Evolutionary conservation across 2,329 filamentous ascomycete genomes (phyloP), one percentile per base, ranked within the genome.

Genomic region (Arthrinium puccinioides): DNA sequence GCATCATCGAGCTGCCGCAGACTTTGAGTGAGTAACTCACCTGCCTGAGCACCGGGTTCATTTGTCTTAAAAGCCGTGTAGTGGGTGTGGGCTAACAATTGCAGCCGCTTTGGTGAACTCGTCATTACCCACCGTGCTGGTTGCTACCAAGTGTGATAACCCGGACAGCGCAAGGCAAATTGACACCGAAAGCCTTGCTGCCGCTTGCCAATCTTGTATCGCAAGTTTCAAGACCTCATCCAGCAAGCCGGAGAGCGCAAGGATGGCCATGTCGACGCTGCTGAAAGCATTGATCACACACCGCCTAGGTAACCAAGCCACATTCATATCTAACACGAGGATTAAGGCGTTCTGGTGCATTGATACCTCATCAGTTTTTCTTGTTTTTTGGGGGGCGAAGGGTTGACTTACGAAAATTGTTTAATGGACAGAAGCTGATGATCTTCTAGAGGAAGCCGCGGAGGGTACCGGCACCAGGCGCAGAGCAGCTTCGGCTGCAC

Each of bases 71-170:
- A 15, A 10, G 24, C n/a, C 11, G n/a, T 24, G 20, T 24, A 30
- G 28, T 23, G 14, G 16, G 16, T 21, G 18, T 23, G 23, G 21
- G 44, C 49, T 55, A 41, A 51, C 24, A n/a, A 15, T 32, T 18
- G 51, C 58, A 94, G 88, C 79, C 63, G 81, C 82, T 28, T 70
- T 94, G 36, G 75, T 79, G 40, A 83, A 82, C 50, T 79, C 83
- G 14, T 72, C 74, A 18, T 63, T 94, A 26, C 87, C 89, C 8
- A 84, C 83, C 37, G 73, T 90, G 44, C 74, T 96, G 28, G 85
- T 94, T 36, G 87, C 87, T 38, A 90, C 82, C 59, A 96, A 96
- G 69, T 94, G 87, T 66, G 90, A 96, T 59, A 76, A 79, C 35
- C 79, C 82, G 32, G 76, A 82, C 44, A 72, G 76, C 40, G 67